These are phyloP conservation scores for Neurospora sp. DNA, from an alignment of 495 filamentous ascomycete species.

Conservation along the genomic window DNA sequence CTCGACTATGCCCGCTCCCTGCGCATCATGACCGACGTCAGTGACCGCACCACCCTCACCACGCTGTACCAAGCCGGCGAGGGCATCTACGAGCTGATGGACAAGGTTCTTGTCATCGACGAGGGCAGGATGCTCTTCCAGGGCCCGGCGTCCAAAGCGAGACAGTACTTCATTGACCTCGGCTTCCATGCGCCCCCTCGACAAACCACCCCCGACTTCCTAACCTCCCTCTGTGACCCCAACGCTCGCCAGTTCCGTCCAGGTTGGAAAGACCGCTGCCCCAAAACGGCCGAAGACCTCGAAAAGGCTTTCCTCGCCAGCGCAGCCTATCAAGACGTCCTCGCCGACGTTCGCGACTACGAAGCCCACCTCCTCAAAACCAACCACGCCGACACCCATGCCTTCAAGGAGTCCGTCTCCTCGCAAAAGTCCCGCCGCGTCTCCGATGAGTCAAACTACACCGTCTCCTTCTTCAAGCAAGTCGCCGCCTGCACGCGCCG, in stretches of 20 bases:
- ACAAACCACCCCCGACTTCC: slow-evolving; percentile 58
- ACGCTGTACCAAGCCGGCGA: slow-evolving; percentile 80
- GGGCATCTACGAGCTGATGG: slow-evolving; percentile 73
- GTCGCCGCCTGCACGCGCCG: slow-evolving; percentile 44
- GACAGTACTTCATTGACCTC: slow-evolving; percentile 51
- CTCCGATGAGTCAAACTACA: slow-evolving; percentile 40
- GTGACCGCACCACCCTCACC: slow-evolving; percentile 68
- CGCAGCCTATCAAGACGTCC: slow-evolving; percentile 34
- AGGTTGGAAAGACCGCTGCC: slow-evolving; percentile 54
- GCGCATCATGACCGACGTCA: slow-evolving; percentile 75
- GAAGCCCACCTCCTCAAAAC: slow-evolving; percentile 26
- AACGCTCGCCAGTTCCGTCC: slow-evolving; percentile 48
- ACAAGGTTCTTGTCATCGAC: slow-evolving; percentile 57
- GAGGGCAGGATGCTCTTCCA: slow-evolving; percentile 62
- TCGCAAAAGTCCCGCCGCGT: slow-evolving; percentile 28
- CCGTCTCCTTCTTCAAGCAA: slow-evolving; percentile 47
- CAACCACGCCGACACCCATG: slow-evolving; percentile 26
- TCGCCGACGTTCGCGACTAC: slow-evolving; percentile 41
- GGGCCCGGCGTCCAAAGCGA: slow-evolving; percentile 46
- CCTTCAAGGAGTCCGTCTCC: slow-evolving; percentile 40
- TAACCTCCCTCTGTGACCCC: slow-evolving; percentile 62
- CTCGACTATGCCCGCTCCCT: slow-evolving; percentile 70
- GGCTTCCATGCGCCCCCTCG: slow-evolving; percentile 46
- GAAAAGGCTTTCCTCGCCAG: slow-evolving; percentile 51
- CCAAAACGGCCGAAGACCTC: slow-evolving; percentile 62